These are phyloP conservation scores for Austroboletus niveus DNA, from an alignment of 1,284 basidiomycete species.

Conservation along the genomic window DNA sequence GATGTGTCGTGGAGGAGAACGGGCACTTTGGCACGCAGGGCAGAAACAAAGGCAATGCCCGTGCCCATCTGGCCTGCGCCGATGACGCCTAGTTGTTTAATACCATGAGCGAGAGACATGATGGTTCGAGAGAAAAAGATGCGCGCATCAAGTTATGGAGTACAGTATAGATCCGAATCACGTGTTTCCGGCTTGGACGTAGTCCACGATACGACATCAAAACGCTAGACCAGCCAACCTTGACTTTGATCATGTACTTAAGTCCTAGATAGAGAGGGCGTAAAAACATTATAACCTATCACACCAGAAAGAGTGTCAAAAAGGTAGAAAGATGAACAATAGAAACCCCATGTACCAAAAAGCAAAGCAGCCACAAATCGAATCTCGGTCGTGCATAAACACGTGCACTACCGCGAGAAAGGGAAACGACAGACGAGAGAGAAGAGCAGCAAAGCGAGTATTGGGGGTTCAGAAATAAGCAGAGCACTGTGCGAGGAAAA, in stretches of 20 bases:
- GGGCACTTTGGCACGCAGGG: conserved; percentile 74
- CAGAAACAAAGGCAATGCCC: conserved; percentile 85
- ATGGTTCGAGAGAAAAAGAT: not conserved
- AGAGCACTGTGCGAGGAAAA: conserved; percentile 22
- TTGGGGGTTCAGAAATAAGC: conserved; percentile 17
- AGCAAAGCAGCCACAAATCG: conserved; percentile 22
- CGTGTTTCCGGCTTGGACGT: conserved; percentile 10
- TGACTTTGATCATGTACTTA: conserved; percentile 4
- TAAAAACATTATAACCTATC: not conserved
- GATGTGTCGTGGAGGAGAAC: conserved; percentile 75
- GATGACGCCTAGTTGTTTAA: conserved; percentile 67
- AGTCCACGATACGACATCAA: conserved; percentile 7
- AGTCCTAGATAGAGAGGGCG: not conserved
- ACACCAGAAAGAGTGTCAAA: conserved; percentile 18
- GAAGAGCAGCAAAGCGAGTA: conserved; percentile 20
- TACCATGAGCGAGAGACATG: conserved; percentile 53
- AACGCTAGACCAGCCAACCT: conserved; percentile 20
- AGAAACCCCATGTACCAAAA: conserved; percentile 15
- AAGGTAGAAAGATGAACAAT: not conserved
- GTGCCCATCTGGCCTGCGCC: conserved; percentile 89
- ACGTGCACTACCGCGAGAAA: conserved; percentile 3
- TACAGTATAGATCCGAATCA: conserved; percentile 11
- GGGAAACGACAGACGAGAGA: conserved; percentile 18
- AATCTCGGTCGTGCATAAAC: conserved; percentile 3
- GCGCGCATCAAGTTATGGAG: not conserved